A percentile compares a stretch with the other conserved stretches of the same genome.
Conservation (phyloP, 495 filamentous ascomycete genomes). For the Apodospora peruviana region DNA sequence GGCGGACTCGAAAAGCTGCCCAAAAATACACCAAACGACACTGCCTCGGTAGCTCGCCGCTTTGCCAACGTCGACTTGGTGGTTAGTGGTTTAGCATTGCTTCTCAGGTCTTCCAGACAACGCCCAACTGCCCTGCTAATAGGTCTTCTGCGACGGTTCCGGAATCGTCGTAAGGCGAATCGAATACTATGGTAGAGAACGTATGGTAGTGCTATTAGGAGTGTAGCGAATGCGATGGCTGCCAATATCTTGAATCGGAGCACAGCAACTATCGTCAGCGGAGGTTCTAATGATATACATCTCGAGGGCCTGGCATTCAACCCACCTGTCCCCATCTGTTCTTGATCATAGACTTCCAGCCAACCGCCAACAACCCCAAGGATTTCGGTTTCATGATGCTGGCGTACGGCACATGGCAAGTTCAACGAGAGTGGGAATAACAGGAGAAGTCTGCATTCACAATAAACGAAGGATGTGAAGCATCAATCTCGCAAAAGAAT, state of each 20-base stretch:
- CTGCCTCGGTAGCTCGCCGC: conserved; percentile 14
- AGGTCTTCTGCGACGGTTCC: background rate
- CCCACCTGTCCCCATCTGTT: too few species aligned
- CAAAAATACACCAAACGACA: conserved; percentile 41
- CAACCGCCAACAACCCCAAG: conserved; percentile 18
- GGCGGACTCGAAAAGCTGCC: conserved; percentile 33
- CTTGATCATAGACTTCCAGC: conserved; percentile 11
- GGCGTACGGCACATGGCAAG: background rate
- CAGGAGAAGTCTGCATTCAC: too few species aligned
- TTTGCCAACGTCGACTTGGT: background rate
- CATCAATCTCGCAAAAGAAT: too few species aligned
- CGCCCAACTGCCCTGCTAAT: background rate
- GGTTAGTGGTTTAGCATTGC: background rate
- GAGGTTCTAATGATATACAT: too few species aligned
- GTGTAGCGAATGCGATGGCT: too few species aligned
- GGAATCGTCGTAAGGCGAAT: too few species aligned
- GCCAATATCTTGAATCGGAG: too few species aligned
- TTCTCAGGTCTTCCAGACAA: background rate
- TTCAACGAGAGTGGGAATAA: background rate
- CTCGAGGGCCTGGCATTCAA: too few species aligned
- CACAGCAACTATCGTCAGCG: too few species aligned
- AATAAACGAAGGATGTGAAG: too few species aligned
- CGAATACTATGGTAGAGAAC: too few species aligned
- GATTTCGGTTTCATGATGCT: conserved; percentile 4
- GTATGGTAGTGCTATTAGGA: too few species aligned